Evolutionary conservation across 2,329 filamentous ascomycete species (phyloP).

Genomic region (Fusarium veterinarium): DNA sequence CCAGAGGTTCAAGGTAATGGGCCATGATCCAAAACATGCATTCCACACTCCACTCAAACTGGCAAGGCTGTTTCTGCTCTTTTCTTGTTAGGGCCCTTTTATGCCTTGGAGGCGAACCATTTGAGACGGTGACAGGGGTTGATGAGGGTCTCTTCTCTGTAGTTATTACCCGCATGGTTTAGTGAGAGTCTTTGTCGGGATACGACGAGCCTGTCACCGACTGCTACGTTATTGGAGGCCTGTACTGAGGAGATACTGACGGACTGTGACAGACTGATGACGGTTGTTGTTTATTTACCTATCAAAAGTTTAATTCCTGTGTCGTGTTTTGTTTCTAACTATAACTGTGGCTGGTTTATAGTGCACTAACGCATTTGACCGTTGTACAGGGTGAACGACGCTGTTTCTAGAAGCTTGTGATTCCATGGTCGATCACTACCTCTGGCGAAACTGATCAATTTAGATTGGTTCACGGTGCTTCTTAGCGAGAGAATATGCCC

Average conservation of each 20-base stretch:
- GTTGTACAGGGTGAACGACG: conserved; percentile 10
- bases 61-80: conserved; percentile 29
- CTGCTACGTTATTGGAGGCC: conserved; percentile 6
- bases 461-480: background rate
- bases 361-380: conserved; percentile 9
- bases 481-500: background rate
- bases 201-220: conserved; percentile 1
- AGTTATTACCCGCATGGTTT: conserved; percentile 20
- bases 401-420: conserved; percentile 27
- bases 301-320: conserved; percentile 2
- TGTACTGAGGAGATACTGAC: background rate
- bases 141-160: background rate
- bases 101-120: conserved; percentile 34
- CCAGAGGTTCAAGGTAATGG: conserved; percentile 30
- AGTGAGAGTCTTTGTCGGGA: conserved; percentile 11
- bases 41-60: conserved; percentile 12
- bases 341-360: conserved; percentile 1
- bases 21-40: conserved; percentile 29
- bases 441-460: background rate
- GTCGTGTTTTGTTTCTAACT: background rate
- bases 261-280: background rate
- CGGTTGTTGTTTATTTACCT: conserved; percentile 13
- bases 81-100: conserved; percentile 16
- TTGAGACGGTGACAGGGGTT: conserved; percentile 22
- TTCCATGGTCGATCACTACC: conserved; percentile 1